phyloP scores from a whole-genome alignment of 2,329 filamentous ascomycete species.

The Diplocarpon mali region DNA sequence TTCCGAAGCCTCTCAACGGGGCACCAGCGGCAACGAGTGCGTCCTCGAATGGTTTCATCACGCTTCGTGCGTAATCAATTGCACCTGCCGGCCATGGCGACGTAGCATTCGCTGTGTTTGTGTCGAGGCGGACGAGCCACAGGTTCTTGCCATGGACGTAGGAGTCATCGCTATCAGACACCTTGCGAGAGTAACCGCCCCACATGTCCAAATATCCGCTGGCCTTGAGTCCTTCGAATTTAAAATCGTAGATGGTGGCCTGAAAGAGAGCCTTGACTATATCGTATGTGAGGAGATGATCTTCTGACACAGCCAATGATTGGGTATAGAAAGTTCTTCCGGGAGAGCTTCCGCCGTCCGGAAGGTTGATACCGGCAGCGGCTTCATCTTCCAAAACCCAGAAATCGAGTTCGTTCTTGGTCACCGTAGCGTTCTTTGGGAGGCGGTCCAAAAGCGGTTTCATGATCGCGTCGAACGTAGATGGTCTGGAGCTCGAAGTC shows the following conservation, averaged over 20 bases:
- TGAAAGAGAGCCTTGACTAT: conserved; percentile 6
- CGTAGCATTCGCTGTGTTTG: neutral
- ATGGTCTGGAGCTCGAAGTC: too few species aligned
- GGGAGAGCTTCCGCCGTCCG: conserved; percentile 3
- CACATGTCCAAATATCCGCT: conserved; percentile 10
- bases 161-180: conserved; percentile 3
- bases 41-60: conserved; percentile 9
- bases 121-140: conserved; percentile 12
- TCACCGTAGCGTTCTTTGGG: too few species aligned
- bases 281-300: conserved; percentile 9
- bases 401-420: conserved; percentile 1
- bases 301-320: conserved; percentile 3
- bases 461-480: too few species aligned
- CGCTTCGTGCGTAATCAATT: conserved; percentile 7
- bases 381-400: conserved; percentile 9
- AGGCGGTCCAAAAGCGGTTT: too few species aligned
- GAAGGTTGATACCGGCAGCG: conserved; percentile 3
- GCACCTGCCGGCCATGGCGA: conserved; percentile 3
- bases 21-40: conserved; percentile 2
- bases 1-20: conserved; percentile 9
- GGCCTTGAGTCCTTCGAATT: conserved; percentile 7
- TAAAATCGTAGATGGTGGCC: conserved; percentile 4
- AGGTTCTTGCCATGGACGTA: conserved; percentile 10
- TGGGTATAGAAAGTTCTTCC: conserved; percentile 8
- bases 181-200: conserved; percentile 7